Evolutionary conservation across 768 basidiomycete species (phyloP), one percentile per base, ranked within the genome.

Genomic region (Tricholomella constricta): DNA sequence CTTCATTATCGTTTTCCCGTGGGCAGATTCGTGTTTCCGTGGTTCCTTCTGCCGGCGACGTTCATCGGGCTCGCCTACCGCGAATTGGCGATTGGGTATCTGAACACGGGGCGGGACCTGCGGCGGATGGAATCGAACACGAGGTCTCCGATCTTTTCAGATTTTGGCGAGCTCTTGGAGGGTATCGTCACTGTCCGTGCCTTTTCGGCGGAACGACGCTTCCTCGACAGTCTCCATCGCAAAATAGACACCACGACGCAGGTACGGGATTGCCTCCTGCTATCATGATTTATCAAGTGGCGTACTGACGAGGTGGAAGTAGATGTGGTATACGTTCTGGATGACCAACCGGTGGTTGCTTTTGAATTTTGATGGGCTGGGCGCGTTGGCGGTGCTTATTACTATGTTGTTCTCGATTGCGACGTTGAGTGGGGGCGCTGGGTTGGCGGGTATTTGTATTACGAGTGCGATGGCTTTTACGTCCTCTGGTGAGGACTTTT

Each of bases 141-240:
- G 1, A 78, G 91, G 11, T 90, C 88, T 0, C 89, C 92, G 0
- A 91, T 92, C 55, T 91, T 88, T 69, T 87, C 88, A 6, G 88
- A 86, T 50, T 94, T 92, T 57, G 82, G 83, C 11, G 91, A 93
- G 62, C 69, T 94, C 9, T 68, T 96, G 17, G 89, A 94, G 46
- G 93, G 93, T 20, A 90, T 95, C 40, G 89, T 94, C n/a, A 94
- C 93, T 5, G 89, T 96, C 36, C 82, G 94, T 51, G 94, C 94
- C 0, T 98, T 96, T 72, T 86, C 89, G 0, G 88, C 85, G 0
- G 93, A 96, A 64, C 72, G 72, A 35, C 73, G 82, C 4, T 96
- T 98, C 77, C 72, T 94, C 59, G 80, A 89, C 48, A 80, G 79
- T 53, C 71, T 95, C 3, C 89, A 91, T 63, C 58, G 59, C 1